Base-by-base conservation (phyloP, 495 filamentous ascomycete species). In the Lasiosphaeria ovina region DNA sequence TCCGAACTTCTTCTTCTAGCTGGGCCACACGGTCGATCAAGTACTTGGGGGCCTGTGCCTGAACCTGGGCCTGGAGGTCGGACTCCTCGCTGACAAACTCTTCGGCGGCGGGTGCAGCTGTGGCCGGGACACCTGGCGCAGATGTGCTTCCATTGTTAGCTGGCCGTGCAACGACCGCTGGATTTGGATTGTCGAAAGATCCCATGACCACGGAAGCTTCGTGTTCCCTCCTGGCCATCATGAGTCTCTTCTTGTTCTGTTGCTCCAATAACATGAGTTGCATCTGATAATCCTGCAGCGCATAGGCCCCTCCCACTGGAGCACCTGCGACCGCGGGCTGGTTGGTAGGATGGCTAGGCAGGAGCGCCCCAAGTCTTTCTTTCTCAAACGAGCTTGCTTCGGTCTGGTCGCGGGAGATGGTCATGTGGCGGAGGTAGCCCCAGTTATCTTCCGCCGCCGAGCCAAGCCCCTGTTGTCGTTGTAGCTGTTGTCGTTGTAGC, bases 211-310 rank as follows among this genome's bases (percentile, higher is more conserved):
- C 12, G 12, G 12, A 4, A 14, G 12, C 6, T 1, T 47, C 44
- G 6, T 47, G 12, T 5, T 47, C 7, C 12, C 6, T 11, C 12
- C 44, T 47, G 12, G 7, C 8, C 44, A 47, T 47, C 44, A 47
- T 47, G 8, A 47, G 44, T 47, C 44, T 47, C 44, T 47, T 47
- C 44, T 47, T 47, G 11, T 47, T 47, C 16, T 47, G 44, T 4
- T 7, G 6, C 44, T 47, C 44, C 44, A 47, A 14, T 11, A 47
- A n/a, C 44, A 47, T 47, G 12, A 47, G 12, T n/a, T 47, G 44
- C 44, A 47, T 47, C 44, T 47, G 44, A 47, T 47, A 47, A 14
- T 47, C 44, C 16, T 47, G 44, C 1, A 9, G 6, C 1, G 44
- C 11, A 4, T 47, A n/a, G 44, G 12, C 24, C 24, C 24, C 24